Evolutionary conservation across 805 yeast species (phyloP).

Genomic region (Candida multigemmis): DNA sequence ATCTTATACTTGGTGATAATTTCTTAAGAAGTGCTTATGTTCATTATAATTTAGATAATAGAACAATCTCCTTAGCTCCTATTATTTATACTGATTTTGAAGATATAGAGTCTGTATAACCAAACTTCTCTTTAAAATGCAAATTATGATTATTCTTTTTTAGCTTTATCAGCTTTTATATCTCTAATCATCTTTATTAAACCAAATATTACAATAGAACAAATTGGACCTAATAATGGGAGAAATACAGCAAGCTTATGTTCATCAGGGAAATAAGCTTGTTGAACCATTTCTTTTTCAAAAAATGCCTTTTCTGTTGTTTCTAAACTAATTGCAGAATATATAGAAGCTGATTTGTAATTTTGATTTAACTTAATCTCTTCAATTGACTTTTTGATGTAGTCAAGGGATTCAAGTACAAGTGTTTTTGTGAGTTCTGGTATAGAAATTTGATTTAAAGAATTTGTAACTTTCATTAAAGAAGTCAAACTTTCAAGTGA

Average conservation of each 20-base stretch:
- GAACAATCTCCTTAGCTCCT: constrained; percentile 41
- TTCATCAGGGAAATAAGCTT: constrained; percentile 89
- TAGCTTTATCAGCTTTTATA: constrained; percentile 15
- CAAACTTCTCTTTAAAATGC: background rate
- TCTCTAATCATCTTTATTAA: constrained; percentile 38
- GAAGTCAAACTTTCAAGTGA: constrained; percentile 69
- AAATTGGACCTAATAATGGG: constrained; percentile 83
- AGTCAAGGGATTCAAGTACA: constrained; percentile 42
- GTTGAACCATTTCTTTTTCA: constrained; percentile 92
- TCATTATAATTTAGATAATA: constrained; percentile 53
- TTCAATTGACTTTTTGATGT: constrained; percentile 28
- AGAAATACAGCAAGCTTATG: constrained; percentile 91
- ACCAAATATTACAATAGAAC: constrained; percentile 53
- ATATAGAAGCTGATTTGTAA: constrained; percentile 20
- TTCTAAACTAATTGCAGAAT: constrained; percentile 46
- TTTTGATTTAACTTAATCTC: constrained; percentile 17
- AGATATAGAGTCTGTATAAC: constrained; percentile 39
- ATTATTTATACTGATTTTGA: constrained; percentile 13
- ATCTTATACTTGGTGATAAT: constrained; percentile 49
- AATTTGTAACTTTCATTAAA: constrained; percentile 55
- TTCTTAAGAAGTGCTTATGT: constrained; percentile 53
- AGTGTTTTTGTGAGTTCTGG: constrained; percentile 61
- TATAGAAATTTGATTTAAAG: constrained; percentile 73
- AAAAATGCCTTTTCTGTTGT: constrained; percentile 76
- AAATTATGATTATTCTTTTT: constrained; percentile 6